Base-by-base conservation (phyloP, 345 rosid species). In the Citrus medica region DNA sequence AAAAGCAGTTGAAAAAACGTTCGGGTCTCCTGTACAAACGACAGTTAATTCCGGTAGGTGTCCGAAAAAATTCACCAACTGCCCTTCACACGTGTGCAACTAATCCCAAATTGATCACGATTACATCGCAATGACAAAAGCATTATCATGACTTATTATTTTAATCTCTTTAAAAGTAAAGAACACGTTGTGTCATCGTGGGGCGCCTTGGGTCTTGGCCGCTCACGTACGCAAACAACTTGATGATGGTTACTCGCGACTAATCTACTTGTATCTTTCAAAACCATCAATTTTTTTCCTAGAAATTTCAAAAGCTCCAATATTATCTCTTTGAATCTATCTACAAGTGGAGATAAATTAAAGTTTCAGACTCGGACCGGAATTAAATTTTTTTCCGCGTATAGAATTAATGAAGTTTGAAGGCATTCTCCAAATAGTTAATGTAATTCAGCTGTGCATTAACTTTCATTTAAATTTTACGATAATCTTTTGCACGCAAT, bases 71-170 rank as follows among this genome's bases (percentile, higher is more conserved):
- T 22, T 9, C 42, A 22, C 62, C 30, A 42, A 13, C 72, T 69
- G 12, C 56, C 28, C 32, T 19, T 65, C 68, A 4, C 60, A 67
- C 82, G 82, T 67, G 68, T 66, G 78, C 62, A 67, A 67, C 74
- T 42, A 40, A 37, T 37, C 70, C 10, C 1, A n/a, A 24, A 35
- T 71, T 74, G n/a, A 38, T 60, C 56, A 24, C 19, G 56, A 60
- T 38, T 25, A 14, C 4, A 38, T 21, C 78, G 4, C 58, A 28
- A 61, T 7, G 59, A 27, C 73, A 67, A 38, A 33, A 62, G 79
- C 51, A 3, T 46, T 46, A 46, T 46, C 14, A 46, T 46, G 13
- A 46, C 3, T 46, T 0, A 46, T 46, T 46, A 46, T 46, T 46
- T 46, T 46, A 13, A 10, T 46, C 3, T 46, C 51, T 46, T 46